Conservation (phyloP, 2,329 filamentous ascomycete species). For the Neonectria faginata region DNA sequence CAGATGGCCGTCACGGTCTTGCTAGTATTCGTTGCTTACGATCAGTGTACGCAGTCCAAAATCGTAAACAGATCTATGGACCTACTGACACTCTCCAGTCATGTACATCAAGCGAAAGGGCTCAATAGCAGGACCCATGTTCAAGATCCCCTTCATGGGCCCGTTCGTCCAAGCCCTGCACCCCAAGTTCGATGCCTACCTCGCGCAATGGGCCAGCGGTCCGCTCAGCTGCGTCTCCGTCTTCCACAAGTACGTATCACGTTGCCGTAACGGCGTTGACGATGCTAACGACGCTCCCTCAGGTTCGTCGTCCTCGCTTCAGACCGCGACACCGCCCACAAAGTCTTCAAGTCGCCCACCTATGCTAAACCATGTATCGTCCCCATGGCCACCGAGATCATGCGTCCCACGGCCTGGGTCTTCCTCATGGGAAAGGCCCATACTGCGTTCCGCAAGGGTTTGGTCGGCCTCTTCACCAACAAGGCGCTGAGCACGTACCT, state of each 20-base stretch:
- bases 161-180: slow-evolving; percentile 81
- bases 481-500: slow-evolving; percentile 78
- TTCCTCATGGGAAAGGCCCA: slow-evolving; percentile 82
- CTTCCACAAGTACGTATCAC: slow-evolving; percentile 77
- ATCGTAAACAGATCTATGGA: neutral
- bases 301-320: slow-evolving; percentile 85
- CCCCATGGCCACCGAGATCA: slow-evolving; percentile 78
- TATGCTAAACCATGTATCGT: slow-evolving; percentile 84
- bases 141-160: slow-evolving; percentile 78
- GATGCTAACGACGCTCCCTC: neutral
- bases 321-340: slow-evolving; percentile 81
- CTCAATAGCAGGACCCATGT: slow-evolving; percentile 69
- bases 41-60: slow-evolving; percentile 50
- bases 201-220: slow-evolving; percentile 83
- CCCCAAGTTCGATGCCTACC: slow-evolving; percentile 79
- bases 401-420: slow-evolving; percentile 80
- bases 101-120: slow-evolving; percentile 72
- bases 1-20: slow-evolving; percentile 48
- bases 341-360: slow-evolving; percentile 82
- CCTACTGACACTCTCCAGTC: slow-evolving; percentile 53
- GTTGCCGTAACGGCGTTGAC: fast-evolving
- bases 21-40: slow-evolving; percentile 51
- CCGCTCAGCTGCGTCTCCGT: slow-evolving; percentile 84
- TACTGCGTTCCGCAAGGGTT: slow-evolving; percentile 80
- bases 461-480: slow-evolving; percentile 80